Percentiles rank a stretch among this genome's conserved stretches.
phyloP scores from a whole-genome alignment of 2,329 filamentous ascomycete genomes.

The Rosellinia necatrix region DNA sequence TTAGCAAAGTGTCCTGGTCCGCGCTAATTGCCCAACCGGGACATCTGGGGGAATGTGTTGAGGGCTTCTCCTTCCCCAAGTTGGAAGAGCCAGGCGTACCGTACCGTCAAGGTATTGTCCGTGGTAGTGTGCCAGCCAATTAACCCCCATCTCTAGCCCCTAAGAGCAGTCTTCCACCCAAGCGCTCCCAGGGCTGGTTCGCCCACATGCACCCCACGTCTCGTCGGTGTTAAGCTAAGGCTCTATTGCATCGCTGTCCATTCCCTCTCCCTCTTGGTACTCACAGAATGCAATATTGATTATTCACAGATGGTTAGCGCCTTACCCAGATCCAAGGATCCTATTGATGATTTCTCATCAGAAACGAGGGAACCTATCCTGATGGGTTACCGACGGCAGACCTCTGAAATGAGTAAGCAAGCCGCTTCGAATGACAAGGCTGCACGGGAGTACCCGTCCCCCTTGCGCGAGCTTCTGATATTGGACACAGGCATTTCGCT shows the following conservation, averaged over 20 bases:
- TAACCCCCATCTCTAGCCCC: slow-evolving; percentile 47
- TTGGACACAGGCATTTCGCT: too few relatives aligned
- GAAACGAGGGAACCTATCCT: slow-evolving; percentile 22
- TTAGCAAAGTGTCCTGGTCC: slow-evolving; percentile 22
- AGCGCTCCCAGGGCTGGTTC: slow-evolving; percentile 62
- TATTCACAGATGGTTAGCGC: neutral
- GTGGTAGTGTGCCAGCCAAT: neutral
- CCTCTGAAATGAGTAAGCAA: slow-evolving; percentile 45
- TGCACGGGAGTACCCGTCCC: slow-evolving; percentile 52
- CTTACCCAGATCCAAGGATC: slow-evolving; percentile 3
- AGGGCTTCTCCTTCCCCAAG: slow-evolving; percentile 40
- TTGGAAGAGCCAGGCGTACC: too few relatives aligned
- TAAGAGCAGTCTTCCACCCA: slow-evolving; percentile 68
- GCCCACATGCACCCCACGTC: slow-evolving; percentile 68
- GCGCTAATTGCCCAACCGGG: slow-evolving; percentile 31
- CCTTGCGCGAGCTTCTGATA: slow-evolving; percentile 54
- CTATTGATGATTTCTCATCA: slow-evolving; percentile 22
- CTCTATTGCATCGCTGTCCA: slow-evolving; percentile 47
- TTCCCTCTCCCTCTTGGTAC: slow-evolving; percentile 33
- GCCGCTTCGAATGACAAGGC: slow-evolving; percentile 52
- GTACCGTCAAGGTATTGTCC: neutral
- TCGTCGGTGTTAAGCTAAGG: slow-evolving; percentile 57
- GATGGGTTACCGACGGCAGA: slow-evolving; percentile 1
- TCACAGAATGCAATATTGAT: neutral
- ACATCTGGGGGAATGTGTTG: slow-evolving; percentile 35